These are phyloP conservation scores for Peronospora belbahrii DNA, from an alignment of 352 stramenopile genomes.

Conservation along the genomic window DNA sequence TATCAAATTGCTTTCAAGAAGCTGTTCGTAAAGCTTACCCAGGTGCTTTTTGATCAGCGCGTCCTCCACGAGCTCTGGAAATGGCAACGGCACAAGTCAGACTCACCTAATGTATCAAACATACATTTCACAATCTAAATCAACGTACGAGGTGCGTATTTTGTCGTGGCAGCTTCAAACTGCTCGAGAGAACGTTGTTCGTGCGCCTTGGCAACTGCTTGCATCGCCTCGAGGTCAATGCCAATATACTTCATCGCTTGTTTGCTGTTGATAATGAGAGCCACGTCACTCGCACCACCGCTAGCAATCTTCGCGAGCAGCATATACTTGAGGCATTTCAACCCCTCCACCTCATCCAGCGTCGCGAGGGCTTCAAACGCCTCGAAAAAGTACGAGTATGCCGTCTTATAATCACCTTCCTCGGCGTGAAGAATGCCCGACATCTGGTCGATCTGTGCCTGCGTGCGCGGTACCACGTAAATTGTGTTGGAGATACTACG, in stretches of 20 bases:
- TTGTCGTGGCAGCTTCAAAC: constrained; percentile 80
- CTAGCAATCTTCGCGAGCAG: constrained; percentile 94
- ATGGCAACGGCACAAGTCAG: constrained; percentile 7
- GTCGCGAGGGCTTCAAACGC: constrained; percentile 92
- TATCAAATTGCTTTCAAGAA: constrained; percentile 98
- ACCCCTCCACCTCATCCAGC: constrained; percentile 80
- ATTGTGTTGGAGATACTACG: constrained; percentile 97
- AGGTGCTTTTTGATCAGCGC: constrained; percentile 91
- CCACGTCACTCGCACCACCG: constrained; percentile 88
- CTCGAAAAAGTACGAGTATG: constrained; percentile 99
- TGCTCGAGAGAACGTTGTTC: constrained; percentile 90
- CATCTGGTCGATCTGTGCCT: constrained; percentile 95
- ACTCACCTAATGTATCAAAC: background rate
- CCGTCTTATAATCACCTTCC: constrained; percentile 98
- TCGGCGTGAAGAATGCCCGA: constrained; percentile 95
- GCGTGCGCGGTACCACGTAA: constrained; percentile 93
- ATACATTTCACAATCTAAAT: background rate
- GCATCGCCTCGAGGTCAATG: constrained; percentile 93
- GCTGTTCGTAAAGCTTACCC: constrained; percentile 94
- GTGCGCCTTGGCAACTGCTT: constrained; percentile 92
- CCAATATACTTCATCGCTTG: constrained; percentile 96
- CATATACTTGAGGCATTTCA: constrained; percentile 97
- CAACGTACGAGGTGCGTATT: constrained; percentile 76
- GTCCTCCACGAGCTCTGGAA: constrained; percentile 75
- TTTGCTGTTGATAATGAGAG: constrained; percentile 92